These are phyloP conservation scores for Wallacemonas sp. DNA, from an alignment of 208 protist genomes.

Conservation along the genomic window DNA sequence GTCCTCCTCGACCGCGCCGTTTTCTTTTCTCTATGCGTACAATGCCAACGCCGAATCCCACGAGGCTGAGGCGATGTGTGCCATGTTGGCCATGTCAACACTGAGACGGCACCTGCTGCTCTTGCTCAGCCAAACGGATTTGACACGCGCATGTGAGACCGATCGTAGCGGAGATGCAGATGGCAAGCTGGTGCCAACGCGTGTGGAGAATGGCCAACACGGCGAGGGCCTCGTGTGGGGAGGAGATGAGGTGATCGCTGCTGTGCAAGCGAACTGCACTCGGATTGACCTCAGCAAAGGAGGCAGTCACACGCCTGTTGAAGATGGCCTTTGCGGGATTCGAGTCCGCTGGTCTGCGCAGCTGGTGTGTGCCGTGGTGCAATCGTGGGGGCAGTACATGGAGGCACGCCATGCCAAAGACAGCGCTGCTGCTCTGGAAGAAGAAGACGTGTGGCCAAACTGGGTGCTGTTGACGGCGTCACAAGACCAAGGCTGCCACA, in stretches of 20 bases:
- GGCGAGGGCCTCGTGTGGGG: neutral
- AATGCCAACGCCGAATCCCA: constrained; percentile 9
- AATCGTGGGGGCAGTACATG: neutral
- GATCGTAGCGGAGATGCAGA: too few relatives aligned
- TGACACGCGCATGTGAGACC: too few relatives aligned
- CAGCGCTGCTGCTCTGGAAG: too few relatives aligned
- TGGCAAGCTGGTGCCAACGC: too few relatives aligned
- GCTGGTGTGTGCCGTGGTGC: neutral
- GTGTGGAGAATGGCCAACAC: too few relatives aligned
- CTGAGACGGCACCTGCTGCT: constrained; percentile 24
- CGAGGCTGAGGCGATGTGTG: constrained; percentile 22
- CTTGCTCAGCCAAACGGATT: constrained; percentile 3
- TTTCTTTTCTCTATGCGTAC: constrained; percentile 21
- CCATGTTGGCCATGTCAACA: constrained; percentile 9
- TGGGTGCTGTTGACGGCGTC: too few relatives aligned
- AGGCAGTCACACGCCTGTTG: too few relatives aligned
- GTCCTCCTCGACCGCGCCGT: neutral
- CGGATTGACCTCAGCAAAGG: neutral
- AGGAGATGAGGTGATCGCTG: neutral
- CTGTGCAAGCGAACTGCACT: neutral
- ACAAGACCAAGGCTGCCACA: too few relatives aligned
- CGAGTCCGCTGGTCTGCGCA: neutral
- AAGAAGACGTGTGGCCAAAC: too few relatives aligned
- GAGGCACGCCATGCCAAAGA: too few relatives aligned
- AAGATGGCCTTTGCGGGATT: neutral